These are phyloP conservation scores for Trichaptum fuscoviolaceum DNA, from an alignment of 768 basidiomycete genomes.

Conservation along the genomic window DNA sequence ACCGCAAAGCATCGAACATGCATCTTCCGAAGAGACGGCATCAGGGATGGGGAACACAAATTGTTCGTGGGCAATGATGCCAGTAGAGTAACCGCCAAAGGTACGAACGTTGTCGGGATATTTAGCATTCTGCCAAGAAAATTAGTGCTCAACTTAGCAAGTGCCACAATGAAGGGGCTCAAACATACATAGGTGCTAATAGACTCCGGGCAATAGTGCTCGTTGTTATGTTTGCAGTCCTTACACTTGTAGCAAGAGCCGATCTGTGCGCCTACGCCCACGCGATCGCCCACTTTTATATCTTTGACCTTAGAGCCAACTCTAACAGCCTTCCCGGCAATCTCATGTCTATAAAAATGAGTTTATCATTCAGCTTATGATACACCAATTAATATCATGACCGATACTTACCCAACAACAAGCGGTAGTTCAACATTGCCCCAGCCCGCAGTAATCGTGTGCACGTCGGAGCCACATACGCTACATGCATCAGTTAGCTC, in stretches of 20 bases:
- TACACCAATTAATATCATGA: conserved; percentile 4
- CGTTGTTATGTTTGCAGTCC: conserved; percentile 44
- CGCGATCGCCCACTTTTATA: conserved; percentile 53
- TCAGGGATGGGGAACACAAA: conserved; percentile 60
- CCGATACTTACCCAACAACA: conserved; percentile 16
- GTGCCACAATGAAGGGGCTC: too few relatives aligned
- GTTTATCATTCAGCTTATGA: conserved; percentile 18
- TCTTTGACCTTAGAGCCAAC: conserved; percentile 51
- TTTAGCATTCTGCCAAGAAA: conserved; percentile 21
- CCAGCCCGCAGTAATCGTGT: conserved; percentile 43
- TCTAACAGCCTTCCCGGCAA: conserved; percentile 45
- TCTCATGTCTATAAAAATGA: conserved; percentile 48
- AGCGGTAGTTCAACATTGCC: conserved; percentile 23
- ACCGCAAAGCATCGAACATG: conserved; percentile 61
- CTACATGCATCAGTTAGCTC: conserved; percentile 17
- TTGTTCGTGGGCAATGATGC: conserved; percentile 40
- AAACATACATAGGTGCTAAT: conserved; percentile 31
- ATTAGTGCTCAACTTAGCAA: too few relatives aligned
- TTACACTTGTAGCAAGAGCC: conserved; percentile 46
- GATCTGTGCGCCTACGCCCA: conserved; percentile 49
- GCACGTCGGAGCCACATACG: conserved; percentile 50
- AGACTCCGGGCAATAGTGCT: conserved; percentile 49
- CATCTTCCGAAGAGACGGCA: conserved; percentile 42
- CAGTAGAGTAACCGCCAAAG: conserved; percentile 45
- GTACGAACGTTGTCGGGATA: conserved; percentile 37